Percentiles rank a stretch among this genome's conserved stretches.
phyloP scores from a whole-genome alignment of 371 early-diverging fungal genomes.

The Zychaea mexicana region DNA sequence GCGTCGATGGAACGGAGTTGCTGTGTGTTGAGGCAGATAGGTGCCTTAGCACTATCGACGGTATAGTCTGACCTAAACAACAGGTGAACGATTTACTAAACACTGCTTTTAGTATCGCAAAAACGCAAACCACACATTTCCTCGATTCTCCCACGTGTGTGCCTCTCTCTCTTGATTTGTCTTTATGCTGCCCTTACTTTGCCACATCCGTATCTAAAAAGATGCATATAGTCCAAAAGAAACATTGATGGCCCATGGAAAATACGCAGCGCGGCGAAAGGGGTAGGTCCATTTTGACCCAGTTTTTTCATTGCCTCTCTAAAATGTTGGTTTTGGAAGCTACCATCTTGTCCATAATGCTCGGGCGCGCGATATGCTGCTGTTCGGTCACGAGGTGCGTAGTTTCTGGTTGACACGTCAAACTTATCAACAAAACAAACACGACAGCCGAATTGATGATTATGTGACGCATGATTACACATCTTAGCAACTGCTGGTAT shows the following conservation, averaged over 20 bases:
- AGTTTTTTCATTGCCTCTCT: too few species aligned
- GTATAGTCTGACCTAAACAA: not conserved
- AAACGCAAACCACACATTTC: too few species aligned
- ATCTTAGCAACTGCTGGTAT: not conserved
- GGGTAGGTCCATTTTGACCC: too few species aligned
- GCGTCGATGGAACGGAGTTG: not conserved
- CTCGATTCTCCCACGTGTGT: too few species aligned
- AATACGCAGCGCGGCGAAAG: not conserved
- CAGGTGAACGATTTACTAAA: too few species aligned
- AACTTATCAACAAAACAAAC: not conserved
- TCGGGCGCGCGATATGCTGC: not conserved
- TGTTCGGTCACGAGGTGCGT: not conserved
- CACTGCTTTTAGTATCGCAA: too few species aligned
- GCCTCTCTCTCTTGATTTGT: too few species aligned
- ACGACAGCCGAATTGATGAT: not conserved
- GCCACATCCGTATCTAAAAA: not conserved
- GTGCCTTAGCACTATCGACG: not conserved
- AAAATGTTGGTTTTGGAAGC: not conserved
- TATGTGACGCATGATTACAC: not conserved
- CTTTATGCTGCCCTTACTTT: not conserved
- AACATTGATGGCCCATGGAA: conserved; percentile 1
- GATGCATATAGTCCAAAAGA: conserved; percentile 4
- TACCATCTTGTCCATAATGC: not conserved
- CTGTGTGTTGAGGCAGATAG: not conserved
- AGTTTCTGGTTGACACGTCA: not conserved